Base-by-base conservation (phyloP, 345 rosid species). In the Limnanthes douglasii region DNA sequence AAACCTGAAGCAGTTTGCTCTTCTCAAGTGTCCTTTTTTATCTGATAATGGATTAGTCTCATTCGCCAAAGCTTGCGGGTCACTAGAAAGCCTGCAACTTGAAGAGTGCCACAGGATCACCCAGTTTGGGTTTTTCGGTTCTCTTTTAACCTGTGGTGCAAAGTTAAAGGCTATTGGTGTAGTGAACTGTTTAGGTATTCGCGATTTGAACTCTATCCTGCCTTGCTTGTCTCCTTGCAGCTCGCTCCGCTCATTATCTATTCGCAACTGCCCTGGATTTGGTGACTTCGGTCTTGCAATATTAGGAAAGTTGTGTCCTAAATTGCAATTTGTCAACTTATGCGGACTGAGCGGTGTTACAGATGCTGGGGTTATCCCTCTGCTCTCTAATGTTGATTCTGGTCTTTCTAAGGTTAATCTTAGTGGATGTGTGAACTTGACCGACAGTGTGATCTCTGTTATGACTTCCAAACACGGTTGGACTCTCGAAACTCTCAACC, bases 31-130 rank as follows among this genome's bases (percentile, higher is more conserved):
- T 42, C 52, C 66, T 4, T 64, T 72, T 43, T 58, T 84, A 26
- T 84, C 98, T 10, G 94, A 86, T 46, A 74, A 56, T 15, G 98
- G 98, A 23, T 57, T 90, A 29, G 72, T 74, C 37, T 75, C 73
- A 15, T 68, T 90, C 30, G 63, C 74, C 11, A 84, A 74, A 63
- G 68, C 70, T 27, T 73, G 84, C 0, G 31, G 22, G 28, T 70
- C 71, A 15, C 57, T 90, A 31, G 95, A 90, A 62, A 70, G 72
- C 68, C 56, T 90, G 61, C 71, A 68, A 31, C 64, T 90, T 50
- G 94, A 84, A 48, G 95, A 84, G 66, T 90, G 98, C 77, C 88
- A 90, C 73, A 70, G 72, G 75, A 67, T 90, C 54, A 66, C 86
- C 75, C 94, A 77, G 31, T 56, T 60, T 50, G 98, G 95, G 37